These are phyloP conservation scores for Echinochloa phyllopogon DNA, from an alignment of 176 grass and related monocot genomes.

Conservation along the genomic window DNA sequence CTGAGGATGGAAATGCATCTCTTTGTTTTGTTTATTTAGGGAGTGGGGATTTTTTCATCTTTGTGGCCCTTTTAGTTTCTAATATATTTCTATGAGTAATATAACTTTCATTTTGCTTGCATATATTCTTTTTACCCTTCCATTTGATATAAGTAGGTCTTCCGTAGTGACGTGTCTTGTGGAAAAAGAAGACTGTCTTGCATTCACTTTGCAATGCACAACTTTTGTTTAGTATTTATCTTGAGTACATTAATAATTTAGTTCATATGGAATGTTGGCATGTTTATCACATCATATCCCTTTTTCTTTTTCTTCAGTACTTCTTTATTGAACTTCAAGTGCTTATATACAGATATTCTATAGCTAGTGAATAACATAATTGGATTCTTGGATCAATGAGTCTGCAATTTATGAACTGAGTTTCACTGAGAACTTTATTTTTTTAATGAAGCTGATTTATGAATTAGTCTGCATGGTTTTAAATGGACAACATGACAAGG, in stretches of 20 bases:
- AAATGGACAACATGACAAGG: not conserved
- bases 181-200: conserved; percentile 19
- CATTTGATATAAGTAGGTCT: not conserved
- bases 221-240: conserved; percentile 5
- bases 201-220: not conserved
- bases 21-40: not conserved
- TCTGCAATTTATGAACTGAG: not conserved
- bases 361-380: not conserved
- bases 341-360: not conserved
- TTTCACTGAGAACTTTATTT: not conserved
- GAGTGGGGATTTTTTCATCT: not conserved
- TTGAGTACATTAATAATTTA: not conserved
- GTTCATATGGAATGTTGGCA: not conserved
- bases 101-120: not conserved
- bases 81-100: not conserved
- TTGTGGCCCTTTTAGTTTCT: not conserved
- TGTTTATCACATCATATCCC: not conserved
- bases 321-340: not conserved
- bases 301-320: not conserved
- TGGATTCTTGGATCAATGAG: not conserved
- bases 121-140: not conserved
- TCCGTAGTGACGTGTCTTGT: not conserved
- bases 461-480: not conserved
- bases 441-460: not conserved
- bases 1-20: not conserved